Evolutionary conservation across 2,329 filamentous ascomycete genomes (phyloP).

Genomic region (Helicocarpus griseus): DNA sequence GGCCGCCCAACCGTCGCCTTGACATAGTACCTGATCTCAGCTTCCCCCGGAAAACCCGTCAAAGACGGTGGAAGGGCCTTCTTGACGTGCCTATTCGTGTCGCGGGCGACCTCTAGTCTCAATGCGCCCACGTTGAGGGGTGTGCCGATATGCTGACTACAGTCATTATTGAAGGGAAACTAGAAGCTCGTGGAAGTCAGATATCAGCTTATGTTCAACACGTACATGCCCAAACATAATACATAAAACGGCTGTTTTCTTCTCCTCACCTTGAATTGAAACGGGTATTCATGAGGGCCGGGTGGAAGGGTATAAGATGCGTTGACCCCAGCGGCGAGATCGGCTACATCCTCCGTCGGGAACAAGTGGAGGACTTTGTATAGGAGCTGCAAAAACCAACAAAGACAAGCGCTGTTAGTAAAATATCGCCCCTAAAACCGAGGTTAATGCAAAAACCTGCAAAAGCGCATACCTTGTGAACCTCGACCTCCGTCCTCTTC

Average conservation of each 20-base stretch:
- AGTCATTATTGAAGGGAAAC: conserved; percentile 43
- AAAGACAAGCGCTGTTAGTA: not conserved
- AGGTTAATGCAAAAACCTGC: not conserved
- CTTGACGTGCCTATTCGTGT: conserved; percentile 58
- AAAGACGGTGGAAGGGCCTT: conserved; percentile 81
- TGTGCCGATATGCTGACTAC: conserved; percentile 35
- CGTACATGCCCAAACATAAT: not conserved
- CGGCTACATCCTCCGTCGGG: conserved; percentile 33
- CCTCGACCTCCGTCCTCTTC: conserved; percentile 38
- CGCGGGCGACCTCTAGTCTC: conserved; percentile 36
- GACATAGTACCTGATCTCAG: conserved; percentile 86
- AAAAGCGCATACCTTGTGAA: conserved; percentile 38
- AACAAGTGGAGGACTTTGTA: conserved; percentile 41
- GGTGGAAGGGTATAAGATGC: conserved; percentile 36
- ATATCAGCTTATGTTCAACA: not conserved
- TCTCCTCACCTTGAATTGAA: conserved; percentile 37
- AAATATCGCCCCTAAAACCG: not conserved
- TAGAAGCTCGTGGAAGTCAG: conserved; percentile 10
- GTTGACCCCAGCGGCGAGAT: conserved; percentile 21
- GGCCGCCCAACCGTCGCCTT: conserved; percentile 93
- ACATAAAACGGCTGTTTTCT: not conserved
- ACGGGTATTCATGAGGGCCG: conserved; percentile 40
- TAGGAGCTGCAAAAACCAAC: conserved; percentile 28
- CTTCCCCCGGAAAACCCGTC: conserved; percentile 74
- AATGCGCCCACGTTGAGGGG: conserved; percentile 37